These are phyloP conservation scores for Trametes maxima DNA, from an alignment of 768 basidiomycete species.

Conservation along the genomic window DNA sequence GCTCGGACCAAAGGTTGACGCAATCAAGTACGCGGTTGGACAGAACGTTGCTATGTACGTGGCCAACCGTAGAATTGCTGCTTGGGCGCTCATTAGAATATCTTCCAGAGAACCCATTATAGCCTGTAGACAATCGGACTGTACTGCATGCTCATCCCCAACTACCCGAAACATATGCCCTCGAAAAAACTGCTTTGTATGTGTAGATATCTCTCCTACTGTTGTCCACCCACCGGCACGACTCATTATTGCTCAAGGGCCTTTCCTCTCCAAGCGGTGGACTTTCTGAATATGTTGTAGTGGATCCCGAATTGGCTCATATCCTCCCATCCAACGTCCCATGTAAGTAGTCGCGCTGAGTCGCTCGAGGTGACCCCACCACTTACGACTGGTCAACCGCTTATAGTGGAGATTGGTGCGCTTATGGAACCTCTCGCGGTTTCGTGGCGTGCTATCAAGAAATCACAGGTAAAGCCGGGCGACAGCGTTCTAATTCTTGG, in stretches of 20 bases:
- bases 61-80: no score
- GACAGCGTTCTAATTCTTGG: slow-evolving; percentile 45
- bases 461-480: slow-evolving; percentile 41
- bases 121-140: background rate
- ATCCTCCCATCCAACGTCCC: slow-evolving; percentile 41
- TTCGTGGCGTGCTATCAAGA: slow-evolving; percentile 48
- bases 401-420: slow-evolving; percentile 49
- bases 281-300: slow-evolving; percentile 43
- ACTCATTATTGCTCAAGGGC: slow-evolving; percentile 30
- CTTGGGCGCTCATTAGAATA: background rate
- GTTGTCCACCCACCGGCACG: background rate
- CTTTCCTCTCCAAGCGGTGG: slow-evolving; percentile 43
- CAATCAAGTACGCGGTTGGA: slow-evolving; percentile 14
- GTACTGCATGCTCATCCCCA: background rate
- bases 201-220: background rate
- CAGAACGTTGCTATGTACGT: slow-evolving; percentile 27
- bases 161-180: background rate
- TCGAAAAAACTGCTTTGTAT: slow-evolving; percentile 34
- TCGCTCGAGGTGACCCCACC: background rate
- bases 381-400: background rate
- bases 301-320: slow-evolving; percentile 40
- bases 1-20: slow-evolving; percentile 21
- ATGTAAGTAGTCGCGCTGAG: slow-evolving; percentile 31
- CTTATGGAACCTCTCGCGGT: slow-evolving; percentile 51
- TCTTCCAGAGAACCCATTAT: slow-evolving; percentile 45